Percentiles rank a stretch among this genome's conserved stretches.
These are phyloP conservation scores for Russula emetica DNA, from an alignment of 768 basidiomycete genomes.

Conservation along the genomic window DNA sequence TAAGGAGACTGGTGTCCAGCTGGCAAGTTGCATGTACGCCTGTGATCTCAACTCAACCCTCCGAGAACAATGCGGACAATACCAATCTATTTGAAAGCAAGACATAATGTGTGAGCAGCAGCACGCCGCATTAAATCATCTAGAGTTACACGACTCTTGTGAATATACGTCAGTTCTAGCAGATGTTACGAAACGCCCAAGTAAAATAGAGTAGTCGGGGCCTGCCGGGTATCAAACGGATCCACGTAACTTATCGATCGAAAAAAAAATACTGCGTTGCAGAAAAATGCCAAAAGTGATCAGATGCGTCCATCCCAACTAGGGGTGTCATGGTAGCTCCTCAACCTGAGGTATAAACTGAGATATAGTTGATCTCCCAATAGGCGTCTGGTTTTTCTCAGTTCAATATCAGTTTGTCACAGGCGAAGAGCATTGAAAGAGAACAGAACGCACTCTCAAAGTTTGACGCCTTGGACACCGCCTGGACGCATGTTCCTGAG, in stretches of 20 bases:
- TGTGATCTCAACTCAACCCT: background rate
- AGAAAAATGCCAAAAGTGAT: background rate
- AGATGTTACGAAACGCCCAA: background rate
- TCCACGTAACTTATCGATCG: background rate
- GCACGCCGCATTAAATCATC: background rate
- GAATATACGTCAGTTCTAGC: background rate
- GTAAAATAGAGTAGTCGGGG: background rate
- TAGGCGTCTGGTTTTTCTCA: conserved; percentile 8
- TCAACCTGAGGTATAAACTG: background rate
- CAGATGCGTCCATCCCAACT: background rate
- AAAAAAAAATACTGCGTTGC: background rate
- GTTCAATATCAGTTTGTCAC: background rate
- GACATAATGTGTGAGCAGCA: background rate
- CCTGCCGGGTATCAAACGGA: background rate
- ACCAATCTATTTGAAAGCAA: background rate
- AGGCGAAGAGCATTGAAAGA: too few relatives aligned
- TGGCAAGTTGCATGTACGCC: background rate
- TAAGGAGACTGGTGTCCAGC: background rate
- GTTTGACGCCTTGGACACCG: conserved; percentile 3
- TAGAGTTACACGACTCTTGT: background rate
- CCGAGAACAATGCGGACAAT: background rate
- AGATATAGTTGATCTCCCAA: conserved; percentile 19
- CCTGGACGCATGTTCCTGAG: conserved; percentile 4
- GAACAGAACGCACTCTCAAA: conserved; percentile 8
- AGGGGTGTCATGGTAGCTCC: background rate